Percentiles rank a stretch among this genome's conserved stretches.
These are phyloP conservation scores for Orbilia blumenaviensis DNA, from an alignment of 2,329 filamentous ascomycete species.

Conservation along the genomic window DNA sequence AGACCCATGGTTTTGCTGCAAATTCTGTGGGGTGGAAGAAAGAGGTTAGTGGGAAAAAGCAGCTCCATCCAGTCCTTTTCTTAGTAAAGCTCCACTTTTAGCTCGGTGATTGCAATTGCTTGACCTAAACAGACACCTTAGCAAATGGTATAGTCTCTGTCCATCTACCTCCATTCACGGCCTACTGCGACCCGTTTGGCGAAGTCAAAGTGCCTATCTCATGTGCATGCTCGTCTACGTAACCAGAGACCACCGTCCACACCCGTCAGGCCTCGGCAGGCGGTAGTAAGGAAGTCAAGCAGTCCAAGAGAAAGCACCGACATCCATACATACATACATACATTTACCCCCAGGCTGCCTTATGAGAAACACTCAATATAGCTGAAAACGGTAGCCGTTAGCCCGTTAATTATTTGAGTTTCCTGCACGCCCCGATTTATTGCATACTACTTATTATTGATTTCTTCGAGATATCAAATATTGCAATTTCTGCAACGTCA, in stretches of 20 bases:
- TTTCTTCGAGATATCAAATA: background rate
- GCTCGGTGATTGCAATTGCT: conserved; percentile 10
- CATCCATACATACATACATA: background rate
- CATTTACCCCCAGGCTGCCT: background rate
- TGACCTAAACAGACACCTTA: background rate
- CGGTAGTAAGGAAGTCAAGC: conserved; percentile 18
- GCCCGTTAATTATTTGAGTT: background rate
- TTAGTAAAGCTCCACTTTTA: conserved; percentile 20
- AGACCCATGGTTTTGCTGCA: conserved; percentile 27
- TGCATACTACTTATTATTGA: conserved; percentile 15
- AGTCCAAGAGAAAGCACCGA: background rate
- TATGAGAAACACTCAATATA: background rate
- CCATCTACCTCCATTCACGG: background rate
- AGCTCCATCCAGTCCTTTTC: conserved; percentile 11
- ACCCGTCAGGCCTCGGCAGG: conserved; percentile 44
- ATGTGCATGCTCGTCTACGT: conserved; percentile 42
- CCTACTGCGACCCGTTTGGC: conserved; percentile 9
- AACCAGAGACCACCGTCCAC: conserved; percentile 20
- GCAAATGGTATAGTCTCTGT: background rate
- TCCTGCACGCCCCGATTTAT: conserved; percentile 16
- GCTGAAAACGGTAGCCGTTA: conserved; percentile 17
- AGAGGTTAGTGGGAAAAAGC: background rate
- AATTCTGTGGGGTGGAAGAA: conserved; percentile 21
- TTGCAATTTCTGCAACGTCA: background rate
- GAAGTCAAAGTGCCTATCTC: conserved; percentile 30